Evolutionary conservation across 805 yeast genomes (phyloP).

Genomic region (Komagataella ulmi): DNA sequence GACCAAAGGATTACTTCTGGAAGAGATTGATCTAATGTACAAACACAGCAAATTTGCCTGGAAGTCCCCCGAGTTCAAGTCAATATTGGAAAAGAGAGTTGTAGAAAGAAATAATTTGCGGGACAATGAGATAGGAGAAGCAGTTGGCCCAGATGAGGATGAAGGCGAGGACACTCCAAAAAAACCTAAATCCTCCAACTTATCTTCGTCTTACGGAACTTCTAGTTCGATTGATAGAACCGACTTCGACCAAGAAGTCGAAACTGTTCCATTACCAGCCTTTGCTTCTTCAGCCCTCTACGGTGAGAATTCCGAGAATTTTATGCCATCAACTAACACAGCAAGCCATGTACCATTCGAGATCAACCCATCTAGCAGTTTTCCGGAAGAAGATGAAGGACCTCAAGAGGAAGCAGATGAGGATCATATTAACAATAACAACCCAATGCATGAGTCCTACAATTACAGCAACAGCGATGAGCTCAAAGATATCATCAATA

Average conservation of each 20-base stretch:
- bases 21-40: conserved; percentile 71
- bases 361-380: background rate
- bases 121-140: background rate
- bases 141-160: background rate
- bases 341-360: background rate
- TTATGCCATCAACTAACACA: background rate
- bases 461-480: conserved; percentile 16
- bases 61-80: conserved; percentile 29
- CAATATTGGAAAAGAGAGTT: conserved; percentile 6
- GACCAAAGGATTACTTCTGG: conserved; percentile 68
- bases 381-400: background rate
- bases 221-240: background rate
- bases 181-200: background rate
- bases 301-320: background rate
- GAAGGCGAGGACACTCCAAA: background rate
- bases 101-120: conserved; percentile 3
- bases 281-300: background rate
- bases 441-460: background rate
- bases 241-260: background rate
- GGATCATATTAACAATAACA: background rate
- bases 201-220: background rate
- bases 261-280: background rate
- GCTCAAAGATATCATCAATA: conserved; percentile 56
- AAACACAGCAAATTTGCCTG: conserved; percentile 43
- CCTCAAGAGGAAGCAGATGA: background rate